These are phyloP conservation scores for Pseudoneurospora amorphoporcata DNA, from an alignment of 495 filamentous ascomycete species.

Conservation along the genomic window DNA sequence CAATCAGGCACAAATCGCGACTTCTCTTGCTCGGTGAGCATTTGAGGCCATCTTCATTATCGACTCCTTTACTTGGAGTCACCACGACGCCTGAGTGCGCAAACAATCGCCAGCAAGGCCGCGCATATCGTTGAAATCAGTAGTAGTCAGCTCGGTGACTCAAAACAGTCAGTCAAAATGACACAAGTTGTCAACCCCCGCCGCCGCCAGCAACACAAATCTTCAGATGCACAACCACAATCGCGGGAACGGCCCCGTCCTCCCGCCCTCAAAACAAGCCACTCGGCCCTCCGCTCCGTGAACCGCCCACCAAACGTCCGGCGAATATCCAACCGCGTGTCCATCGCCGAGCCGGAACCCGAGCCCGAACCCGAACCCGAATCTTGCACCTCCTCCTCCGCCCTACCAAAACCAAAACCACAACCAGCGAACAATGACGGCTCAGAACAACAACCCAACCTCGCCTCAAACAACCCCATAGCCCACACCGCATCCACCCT, in stretches of 20 bases:
- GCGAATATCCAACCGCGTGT: slow-evolving; percentile 18
- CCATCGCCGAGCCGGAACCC: slow-evolving; percentile 13
- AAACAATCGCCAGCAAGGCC: background rate
- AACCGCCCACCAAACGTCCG: slow-evolving; percentile 4
- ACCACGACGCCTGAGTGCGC: background rate
- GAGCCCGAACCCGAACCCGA: background rate
- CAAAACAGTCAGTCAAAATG: slow-evolving; percentile 7
- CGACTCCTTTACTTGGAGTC: too few species aligned
- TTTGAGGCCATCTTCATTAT: background rate
- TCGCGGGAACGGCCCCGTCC: slow-evolving; percentile 1
- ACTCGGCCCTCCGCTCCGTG: slow-evolving; percentile 15
- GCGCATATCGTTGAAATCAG: background rate
- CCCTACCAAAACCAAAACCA: background rate
- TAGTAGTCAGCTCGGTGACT: background rate
- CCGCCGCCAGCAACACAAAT: background rate
- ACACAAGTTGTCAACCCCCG: slow-evolving; percentile 10
- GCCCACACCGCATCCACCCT: background rate
- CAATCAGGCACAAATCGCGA: background rate
- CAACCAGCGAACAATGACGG: background rate
- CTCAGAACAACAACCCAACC: background rate
- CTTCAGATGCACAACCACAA: background rate
- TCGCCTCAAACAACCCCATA: background rate
- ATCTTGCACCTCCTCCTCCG: background rate
- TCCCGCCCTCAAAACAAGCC: background rate
- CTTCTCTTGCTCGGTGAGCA: background rate